Percentiles rank a stretch among this genome's conserved stretches.
These are phyloP conservation scores for Rhodosporidiobolus sp. DNA, from an alignment of 768 basidiomycete genomes.

Conservation along the genomic window DNA sequence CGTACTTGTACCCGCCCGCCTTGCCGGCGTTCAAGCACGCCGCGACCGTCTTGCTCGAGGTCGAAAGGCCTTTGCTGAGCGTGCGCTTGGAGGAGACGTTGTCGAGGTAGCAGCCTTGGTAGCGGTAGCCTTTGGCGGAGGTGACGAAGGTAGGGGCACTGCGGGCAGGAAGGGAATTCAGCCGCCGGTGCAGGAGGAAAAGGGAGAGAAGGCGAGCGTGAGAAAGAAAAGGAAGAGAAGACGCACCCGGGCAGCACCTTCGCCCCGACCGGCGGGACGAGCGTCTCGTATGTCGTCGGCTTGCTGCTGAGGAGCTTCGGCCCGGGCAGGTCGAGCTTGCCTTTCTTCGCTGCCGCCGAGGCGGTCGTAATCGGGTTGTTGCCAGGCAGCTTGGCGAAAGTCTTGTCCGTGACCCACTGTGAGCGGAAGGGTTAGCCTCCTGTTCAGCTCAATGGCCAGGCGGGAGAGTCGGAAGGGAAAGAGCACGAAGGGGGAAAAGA, in stretches of 20 bases:
- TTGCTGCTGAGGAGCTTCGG: neutral
- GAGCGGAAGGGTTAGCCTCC: no score
- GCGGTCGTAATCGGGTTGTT: constrained; percentile 23
- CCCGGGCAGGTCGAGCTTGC: neutral
- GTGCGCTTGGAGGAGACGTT: neutral
- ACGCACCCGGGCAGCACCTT: constrained; percentile 14
- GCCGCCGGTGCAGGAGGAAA: no score
- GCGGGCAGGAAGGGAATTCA: neutral
- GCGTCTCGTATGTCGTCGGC: neutral
- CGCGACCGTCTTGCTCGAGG: neutral
- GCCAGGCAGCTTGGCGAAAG: constrained; percentile 10
- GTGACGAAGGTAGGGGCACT: constrained; percentile 8
- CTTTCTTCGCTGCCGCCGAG: neutral
- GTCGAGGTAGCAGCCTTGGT: constrained; percentile 17
- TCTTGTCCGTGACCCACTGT: neutral
- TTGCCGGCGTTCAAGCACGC: constrained; percentile 3
- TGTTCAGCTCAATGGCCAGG: no score
- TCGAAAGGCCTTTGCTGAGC: neutral
- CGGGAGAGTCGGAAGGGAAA: neutral
- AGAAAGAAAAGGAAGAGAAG: neutral
- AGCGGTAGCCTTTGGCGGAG: constrained; percentile 4
- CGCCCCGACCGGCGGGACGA: constrained; percentile 4
- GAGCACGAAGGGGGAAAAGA: neutral
- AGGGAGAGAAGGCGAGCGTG: neutral
- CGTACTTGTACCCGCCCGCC: neutral